Evolutionary conservation across 2,329 filamentous ascomycete species (phyloP), one percentile per base, ranked within the genome.

Genomic region (Trichophyton verrucosum): DNA sequence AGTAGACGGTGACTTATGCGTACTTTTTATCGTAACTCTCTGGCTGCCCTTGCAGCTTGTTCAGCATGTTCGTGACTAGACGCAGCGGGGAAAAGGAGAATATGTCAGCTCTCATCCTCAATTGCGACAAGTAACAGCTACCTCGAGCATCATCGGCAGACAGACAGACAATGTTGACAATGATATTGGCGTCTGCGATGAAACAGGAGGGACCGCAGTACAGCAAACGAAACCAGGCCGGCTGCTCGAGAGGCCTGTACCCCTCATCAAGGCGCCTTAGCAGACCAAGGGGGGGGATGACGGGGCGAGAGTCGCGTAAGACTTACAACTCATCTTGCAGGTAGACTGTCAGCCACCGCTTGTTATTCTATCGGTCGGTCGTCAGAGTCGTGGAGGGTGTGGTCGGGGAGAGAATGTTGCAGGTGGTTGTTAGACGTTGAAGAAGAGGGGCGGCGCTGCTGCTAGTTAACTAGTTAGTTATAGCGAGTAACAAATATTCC

Each of bases 21-120:
- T 78, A 95, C 89, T 99, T 99, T 78, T 95, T 96, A 74, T 97
- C 94, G 80, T 99, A 99, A 79, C 90, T 96, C 68, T 95, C 91
- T 68, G 92, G 92, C 79, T 97, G 92, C 75, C 91, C 91, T 71
- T 95, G 89, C 71, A 96, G 87, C 83, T 92, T 91, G 79, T 92
- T 95, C 70, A 96, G 82, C 89, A 96, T 95, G 72, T 82, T 87
- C 68, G 87, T 80, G 78, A 95, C 91, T 95, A 69, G 44, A 20
- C 59, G 33, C 44, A 61, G 44, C 22, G 8, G 13, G 15, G 40
- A 55, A 36, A 38, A 53, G 46, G 60, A 44, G 27, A 61, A 58
- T 49, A 55, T n/a, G 17, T 63, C 55, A 63, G 61, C 61, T 42
- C 9, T 57, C 20, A 42, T 27, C 40, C 8, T 44, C 22, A 38